Conservation (phyloP, 345 rosid species). For the Viola odorata region DNA sequence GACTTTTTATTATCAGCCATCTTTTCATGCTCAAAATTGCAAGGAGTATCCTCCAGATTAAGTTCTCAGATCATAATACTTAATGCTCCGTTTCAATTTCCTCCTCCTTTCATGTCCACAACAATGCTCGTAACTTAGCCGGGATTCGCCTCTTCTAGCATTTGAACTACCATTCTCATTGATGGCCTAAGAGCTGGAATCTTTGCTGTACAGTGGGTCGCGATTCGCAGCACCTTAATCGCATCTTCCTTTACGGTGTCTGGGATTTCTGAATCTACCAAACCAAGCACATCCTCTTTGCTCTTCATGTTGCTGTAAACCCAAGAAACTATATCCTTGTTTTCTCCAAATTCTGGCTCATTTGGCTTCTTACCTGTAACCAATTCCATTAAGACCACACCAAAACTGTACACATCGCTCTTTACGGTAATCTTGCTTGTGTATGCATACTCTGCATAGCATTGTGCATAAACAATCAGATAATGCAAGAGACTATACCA, state of each 20-base stretch:
- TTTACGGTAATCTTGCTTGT: conserved; percentile 50
- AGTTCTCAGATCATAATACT: neutral
- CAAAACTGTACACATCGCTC: conserved; percentile 87
- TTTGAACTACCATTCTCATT: conserved; percentile 72
- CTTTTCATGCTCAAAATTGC: neutral
- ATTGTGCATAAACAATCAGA: neutral
- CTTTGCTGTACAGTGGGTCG: conserved; percentile 54
- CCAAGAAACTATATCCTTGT: conserved; percentile 65
- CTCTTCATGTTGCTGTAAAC: conserved; percentile 32
- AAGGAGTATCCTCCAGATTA: neutral
- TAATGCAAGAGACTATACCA: neutral
- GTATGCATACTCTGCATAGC: conserved; percentile 61
- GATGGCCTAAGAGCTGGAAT: conserved; percentile 59
- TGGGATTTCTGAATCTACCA: conserved; percentile 45
- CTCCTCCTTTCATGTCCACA: conserved; percentile 14
- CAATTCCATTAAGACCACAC: conserved; percentile 79
- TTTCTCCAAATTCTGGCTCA: conserved; percentile 62
- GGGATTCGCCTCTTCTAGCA: conserved; percentile 65
- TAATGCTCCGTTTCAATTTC: neutral
- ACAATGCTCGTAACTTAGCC: conserved; percentile 23
- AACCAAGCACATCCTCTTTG: conserved; percentile 34
- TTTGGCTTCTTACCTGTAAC: conserved; percentile 68
- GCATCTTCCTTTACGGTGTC: conserved; percentile 45
- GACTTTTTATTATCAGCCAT: neutral
- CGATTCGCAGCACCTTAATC: conserved; percentile 51